Evolutionary conservation across 352 stramenopile species (phyloP), one percentile per base, ranked within the genome.

Genomic region (Phytophthora fragariaefolia): DNA sequence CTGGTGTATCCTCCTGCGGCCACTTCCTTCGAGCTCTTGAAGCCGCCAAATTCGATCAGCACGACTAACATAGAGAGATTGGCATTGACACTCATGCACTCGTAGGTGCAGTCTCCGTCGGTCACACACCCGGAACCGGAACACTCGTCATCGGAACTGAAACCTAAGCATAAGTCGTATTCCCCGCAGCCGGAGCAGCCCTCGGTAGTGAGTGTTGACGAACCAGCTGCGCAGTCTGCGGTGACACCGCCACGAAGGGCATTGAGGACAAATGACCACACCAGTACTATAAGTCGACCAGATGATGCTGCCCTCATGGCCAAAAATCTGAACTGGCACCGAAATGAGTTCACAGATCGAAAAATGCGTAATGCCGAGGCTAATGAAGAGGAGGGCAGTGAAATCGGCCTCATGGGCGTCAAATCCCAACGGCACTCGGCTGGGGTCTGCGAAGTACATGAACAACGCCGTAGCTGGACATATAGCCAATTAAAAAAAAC

Each of bases 11-110:
- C 54, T 49, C 60, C 59, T 15, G 47, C 56, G 3, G 69, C 73
- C 22, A 72, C 40, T 36, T 77, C 68, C 12, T 75, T 59, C 23
- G 58, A 64, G 40, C 69, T 80, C 69, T 70, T 65, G 51, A 61
- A 77, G 15, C 62, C 62, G 7, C 69, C 73, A 26, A 80, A 80
- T 4, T 60, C 51, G 40, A 80, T 55, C 24, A 77, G n/a, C 17
- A 80, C 58, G 12, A 71, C 45, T 26, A 77, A 38, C 0, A 49
- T 69, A 1, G 66, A 55, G 2, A 61, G 15, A n/a, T 69, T 64
- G n/a, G 42, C 22, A 3, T 48, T 10, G 18, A 73, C 64, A 26
- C 36, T 60, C 58, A 73, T 70, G 23, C 64, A 77, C 28, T 73
- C 26, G 55, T 53, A 73, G 0, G 69, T 67, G 54, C 69, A 76